phyloP scores from a whole-genome alignment of 441 rosid genomes.

The Cnidoscolus chayamansa region DNA sequence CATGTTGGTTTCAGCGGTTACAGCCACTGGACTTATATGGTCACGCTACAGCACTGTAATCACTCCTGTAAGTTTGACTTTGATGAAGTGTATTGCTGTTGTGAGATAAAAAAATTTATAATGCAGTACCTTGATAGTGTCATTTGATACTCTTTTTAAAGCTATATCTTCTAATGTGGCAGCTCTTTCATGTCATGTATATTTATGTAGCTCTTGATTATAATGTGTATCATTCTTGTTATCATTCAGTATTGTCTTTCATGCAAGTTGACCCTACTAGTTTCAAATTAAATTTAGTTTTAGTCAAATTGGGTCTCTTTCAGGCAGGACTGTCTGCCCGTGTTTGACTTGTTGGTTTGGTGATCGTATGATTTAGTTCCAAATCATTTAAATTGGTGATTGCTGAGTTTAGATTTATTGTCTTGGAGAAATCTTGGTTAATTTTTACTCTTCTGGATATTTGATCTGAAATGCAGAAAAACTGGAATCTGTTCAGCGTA shows the following conservation, averaged over 20 bases:
- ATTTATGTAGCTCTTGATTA: background rate
- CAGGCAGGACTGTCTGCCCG: background rate
- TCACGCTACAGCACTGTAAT: conserved; percentile 93
- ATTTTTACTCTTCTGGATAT: conserved; percentile 14
- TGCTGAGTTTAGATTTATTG: background rate
- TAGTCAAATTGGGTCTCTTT: no score
- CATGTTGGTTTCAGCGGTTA: conserved; percentile 58
- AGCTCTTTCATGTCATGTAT: background rate
- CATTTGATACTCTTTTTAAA: background rate
- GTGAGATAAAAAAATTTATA: background rate
- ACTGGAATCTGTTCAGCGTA: conserved; percentile 92
- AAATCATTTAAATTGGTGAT: background rate
- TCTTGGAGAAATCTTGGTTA: background rate
- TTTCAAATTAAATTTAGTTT: no score
- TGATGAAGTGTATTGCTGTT: background rate
- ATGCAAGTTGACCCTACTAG: background rate
- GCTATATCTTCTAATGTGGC: background rate
- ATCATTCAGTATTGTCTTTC: background rate
- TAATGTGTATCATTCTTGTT: background rate
- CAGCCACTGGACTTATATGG: conserved; percentile 85
- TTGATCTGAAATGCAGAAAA: conserved; percentile 55
- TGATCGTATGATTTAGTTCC: background rate
- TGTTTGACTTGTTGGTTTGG: background rate
- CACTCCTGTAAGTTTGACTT: conserved; percentile 66
- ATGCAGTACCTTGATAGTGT: background rate